Conservation (phyloP, 176 grass and related monocot genomes). For the Microstegium vimineum region DNA sequence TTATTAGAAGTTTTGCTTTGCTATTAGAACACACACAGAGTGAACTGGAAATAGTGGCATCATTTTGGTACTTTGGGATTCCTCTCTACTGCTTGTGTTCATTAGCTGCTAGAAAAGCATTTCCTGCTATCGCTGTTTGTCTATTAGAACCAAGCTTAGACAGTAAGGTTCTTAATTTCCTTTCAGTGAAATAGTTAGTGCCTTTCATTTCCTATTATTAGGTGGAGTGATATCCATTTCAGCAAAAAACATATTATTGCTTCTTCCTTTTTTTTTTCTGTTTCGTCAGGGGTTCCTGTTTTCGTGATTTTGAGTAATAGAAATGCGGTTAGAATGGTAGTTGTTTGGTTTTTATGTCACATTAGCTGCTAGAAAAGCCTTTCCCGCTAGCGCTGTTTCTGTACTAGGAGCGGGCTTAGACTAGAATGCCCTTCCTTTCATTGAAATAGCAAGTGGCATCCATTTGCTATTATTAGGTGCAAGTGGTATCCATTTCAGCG, state of each 20-base stretch:
- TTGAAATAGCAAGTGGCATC: neutral
- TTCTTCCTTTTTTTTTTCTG: neutral
- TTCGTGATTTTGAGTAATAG: neutral
- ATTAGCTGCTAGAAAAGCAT: neutral
- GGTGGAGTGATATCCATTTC: neutral
- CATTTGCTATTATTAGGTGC: neutral
- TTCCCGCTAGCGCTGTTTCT: neutral
- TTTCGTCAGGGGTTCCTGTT: neutral
- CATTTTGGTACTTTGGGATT: neutral
- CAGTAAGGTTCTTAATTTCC: neutral
- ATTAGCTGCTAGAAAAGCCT: neutral
- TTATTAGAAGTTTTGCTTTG: neutral
- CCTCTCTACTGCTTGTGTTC: neutral
- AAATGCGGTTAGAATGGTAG: neutral
- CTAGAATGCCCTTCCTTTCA: neutral
- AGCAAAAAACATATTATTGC: neutral
- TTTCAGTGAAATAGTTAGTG: neutral
- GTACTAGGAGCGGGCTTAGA: too few species aligned
- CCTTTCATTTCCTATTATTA: neutral
- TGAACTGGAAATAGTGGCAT: neutral
- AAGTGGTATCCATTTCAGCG: neutral
- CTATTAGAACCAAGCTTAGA: neutral
- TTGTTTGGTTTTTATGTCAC: neutral
- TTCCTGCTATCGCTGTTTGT: neutral
- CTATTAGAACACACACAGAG: neutral